Conservation (phyloP, 768 basidiomycete species). For the Macrolepiota albuminosa region DNA sequence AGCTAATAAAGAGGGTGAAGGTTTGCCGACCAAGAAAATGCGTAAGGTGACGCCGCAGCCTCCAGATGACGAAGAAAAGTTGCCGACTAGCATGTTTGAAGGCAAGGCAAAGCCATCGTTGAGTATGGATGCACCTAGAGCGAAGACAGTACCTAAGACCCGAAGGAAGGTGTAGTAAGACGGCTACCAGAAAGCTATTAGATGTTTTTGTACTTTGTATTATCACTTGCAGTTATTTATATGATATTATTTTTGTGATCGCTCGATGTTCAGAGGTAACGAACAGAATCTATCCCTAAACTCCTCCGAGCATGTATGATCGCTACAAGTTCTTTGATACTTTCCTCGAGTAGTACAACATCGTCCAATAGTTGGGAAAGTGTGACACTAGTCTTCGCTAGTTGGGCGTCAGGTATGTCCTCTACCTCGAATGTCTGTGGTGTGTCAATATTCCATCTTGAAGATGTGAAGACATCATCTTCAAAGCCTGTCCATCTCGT, state of each 20-base stretch:
- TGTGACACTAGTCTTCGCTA: conserved; percentile 45
- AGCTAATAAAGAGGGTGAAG: conserved; percentile 35
- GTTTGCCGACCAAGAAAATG: conserved; percentile 48
- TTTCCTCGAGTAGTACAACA: conserved; percentile 91
- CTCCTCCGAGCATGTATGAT: conserved; percentile 80
- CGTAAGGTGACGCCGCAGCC: conserved; percentile 30
- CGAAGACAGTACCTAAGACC: conserved; percentile 24
- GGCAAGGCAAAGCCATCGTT: conserved; percentile 32
- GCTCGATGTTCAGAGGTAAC: conserved; percentile 54
- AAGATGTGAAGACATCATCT: conserved; percentile 67
- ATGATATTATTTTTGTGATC: neutral
- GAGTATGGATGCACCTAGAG: conserved; percentile 13
- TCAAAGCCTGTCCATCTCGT: conserved; percentile 54
- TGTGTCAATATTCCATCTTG: conserved; percentile 20
- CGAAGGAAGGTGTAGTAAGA: conserved; percentile 26
- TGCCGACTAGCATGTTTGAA: conserved; percentile 54
- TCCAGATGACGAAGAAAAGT: conserved; percentile 59
- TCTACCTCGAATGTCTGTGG: conserved; percentile 20
- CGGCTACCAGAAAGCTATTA: neutral
- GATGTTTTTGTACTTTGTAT: neutral
- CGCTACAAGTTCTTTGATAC: conserved; percentile 87
- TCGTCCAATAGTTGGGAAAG: conserved; percentile 88
- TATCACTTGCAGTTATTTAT: neutral
- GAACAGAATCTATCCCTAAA: conserved; percentile 78
- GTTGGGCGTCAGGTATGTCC: conserved; percentile 23